Percentiles rank a stretch among this genome's conserved stretches.
phyloP scores from a whole-genome alignment of 371 early-diverging fungal species.

The Apophysomyces trapeziformis region DNA sequence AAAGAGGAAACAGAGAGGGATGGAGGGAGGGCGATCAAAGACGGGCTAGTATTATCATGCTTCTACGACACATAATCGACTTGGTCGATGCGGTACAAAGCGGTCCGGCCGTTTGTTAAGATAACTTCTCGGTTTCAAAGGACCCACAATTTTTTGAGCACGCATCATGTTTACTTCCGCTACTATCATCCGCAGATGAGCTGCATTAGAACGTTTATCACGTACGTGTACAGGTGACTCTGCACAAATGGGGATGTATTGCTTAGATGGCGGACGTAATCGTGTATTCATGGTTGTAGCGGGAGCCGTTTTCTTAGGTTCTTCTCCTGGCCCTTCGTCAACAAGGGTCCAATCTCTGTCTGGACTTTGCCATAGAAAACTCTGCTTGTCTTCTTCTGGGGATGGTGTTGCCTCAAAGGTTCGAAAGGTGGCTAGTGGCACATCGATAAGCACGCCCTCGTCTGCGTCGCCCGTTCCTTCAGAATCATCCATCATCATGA shows the following conservation, averaged over 20 bases:
- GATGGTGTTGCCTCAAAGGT: slow-evolving; percentile 29
- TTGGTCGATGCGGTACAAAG: slow-evolving; percentile 33
- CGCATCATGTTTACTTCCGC: slow-evolving; percentile 67
- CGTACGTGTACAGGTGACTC: slow-evolving; percentile 26
- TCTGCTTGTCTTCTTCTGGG: slow-evolving; percentile 22
- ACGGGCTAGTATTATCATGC: slow-evolving; percentile 6
- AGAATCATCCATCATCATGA: slow-evolving; percentile 10
- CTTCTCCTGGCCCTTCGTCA: not conserved
- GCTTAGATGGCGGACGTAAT: slow-evolving; percentile 12
- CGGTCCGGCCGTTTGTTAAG: slow-evolving; percentile 52
- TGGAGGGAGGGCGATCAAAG: not conserved
- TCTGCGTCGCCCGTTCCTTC: not conserved
- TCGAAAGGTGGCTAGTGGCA: slow-evolving; percentile 28
- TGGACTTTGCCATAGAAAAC: slow-evolving; percentile 27
- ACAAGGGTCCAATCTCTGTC: slow-evolving; percentile 41
- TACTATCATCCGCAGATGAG: slow-evolving; percentile 63
- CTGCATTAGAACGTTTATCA: slow-evolving; percentile 56
- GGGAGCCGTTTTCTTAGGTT: not conserved
- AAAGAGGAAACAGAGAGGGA: not conserved
- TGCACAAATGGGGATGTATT: slow-evolving; percentile 8
- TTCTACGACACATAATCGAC: slow-evolving; percentile 24
- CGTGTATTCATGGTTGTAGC: not conserved
- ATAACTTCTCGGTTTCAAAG: slow-evolving; percentile 56
- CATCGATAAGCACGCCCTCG: slow-evolving; percentile 14
- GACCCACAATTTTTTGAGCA: slow-evolving; percentile 61